Evolutionary conservation across 805 yeast species (phyloP), one percentile per base, ranked within the genome.

Genomic region (Monosporozyma servazzii): DNA sequence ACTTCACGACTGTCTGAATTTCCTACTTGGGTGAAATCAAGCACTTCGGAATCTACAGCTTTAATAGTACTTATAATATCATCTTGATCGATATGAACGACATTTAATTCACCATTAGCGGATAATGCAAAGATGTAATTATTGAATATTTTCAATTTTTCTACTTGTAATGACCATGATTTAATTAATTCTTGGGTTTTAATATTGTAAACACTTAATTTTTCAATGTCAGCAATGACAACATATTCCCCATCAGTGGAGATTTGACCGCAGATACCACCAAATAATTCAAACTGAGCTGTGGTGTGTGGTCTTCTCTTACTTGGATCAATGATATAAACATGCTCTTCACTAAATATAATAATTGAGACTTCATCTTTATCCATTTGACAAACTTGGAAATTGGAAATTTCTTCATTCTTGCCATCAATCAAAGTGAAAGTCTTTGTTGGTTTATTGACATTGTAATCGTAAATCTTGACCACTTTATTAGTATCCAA

Each of bases 311-410:
- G 71, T 51, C 66, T 64, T 52, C 67, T 67, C 49, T 66, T 63
- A n/a, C 62, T 57, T 43, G 87, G 87, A 64, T 84, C 88, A 61
- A 84, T 78, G 51, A 84, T 72, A 62, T 81, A 82, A 10, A 83
- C 82, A 9, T 81, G 75, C 61, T 59, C 48, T 47, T 61, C 61
- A 3, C 68, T 59, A 11, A 66, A 64, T 49, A 69, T 54, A 11
- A 74, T 51, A 9, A 55, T 55, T 31, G 66, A 65, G 2, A 50
- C 53, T 4, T 54, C 55, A 23, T 48, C 55, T 10, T 51, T 51
- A 41, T 48, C 53, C 15, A 23, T 21, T 20, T 37, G 42, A 33
- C 66, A 54, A 13, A 62, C 56, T 50, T 60, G 65, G 55, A 67
- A 62, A 27, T 61, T 54, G n/a, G 51, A 55, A 10, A 68, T 69